Conservation (phyloP, 1,284 basidiomycete species). For the Chiua sp. region DNA sequence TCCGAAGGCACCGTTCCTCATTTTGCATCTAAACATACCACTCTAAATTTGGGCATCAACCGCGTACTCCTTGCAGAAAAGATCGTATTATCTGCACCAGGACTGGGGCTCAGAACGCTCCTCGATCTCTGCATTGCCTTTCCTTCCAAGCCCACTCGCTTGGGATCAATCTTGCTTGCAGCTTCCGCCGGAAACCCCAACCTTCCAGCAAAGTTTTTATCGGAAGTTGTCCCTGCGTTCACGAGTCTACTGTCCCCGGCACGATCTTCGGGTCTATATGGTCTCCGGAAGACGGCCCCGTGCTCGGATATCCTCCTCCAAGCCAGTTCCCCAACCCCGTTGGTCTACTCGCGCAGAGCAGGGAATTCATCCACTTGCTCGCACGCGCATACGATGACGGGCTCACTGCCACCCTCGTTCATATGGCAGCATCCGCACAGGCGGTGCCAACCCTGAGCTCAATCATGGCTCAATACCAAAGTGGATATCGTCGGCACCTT, state of each 20-base stretch:
- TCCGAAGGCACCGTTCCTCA: constrained; percentile 17
- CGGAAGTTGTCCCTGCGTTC: constrained; percentile 62
- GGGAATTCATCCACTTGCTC: constrained; percentile 58
- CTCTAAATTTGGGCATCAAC: too few relatives aligned
- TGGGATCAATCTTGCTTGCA: constrained; percentile 47
- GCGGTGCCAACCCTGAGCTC: constrained; percentile 44
- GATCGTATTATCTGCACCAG: constrained; percentile 43
- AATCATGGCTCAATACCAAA: constrained; percentile 74
- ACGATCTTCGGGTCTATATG: constrained; percentile 59
- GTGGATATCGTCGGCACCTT: too few relatives aligned
- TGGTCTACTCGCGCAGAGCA: constrained; percentile 58
- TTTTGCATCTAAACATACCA: too few relatives aligned
- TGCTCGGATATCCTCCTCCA: constrained; percentile 61
- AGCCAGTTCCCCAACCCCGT: constrained; percentile 49
- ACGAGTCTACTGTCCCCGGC: constrained; percentile 50
- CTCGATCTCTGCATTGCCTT: constrained; percentile 69
- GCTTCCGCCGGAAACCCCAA: constrained; percentile 41
- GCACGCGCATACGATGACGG: constrained; percentile 64
- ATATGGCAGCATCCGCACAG: constrained; percentile 58
- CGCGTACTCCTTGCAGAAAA: constrained; percentile 62
- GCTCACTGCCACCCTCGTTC: constrained; percentile 54
- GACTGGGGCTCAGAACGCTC: constrained; percentile 56
- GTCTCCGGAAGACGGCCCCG: constrained; percentile 63
- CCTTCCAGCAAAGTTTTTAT: constrained; percentile 40
- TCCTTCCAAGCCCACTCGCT: constrained; percentile 52